These are phyloP conservation scores for Pedinophyceae sp. DNA, from an alignment of 139 green algal genomes.

Conservation along the genomic window DNA sequence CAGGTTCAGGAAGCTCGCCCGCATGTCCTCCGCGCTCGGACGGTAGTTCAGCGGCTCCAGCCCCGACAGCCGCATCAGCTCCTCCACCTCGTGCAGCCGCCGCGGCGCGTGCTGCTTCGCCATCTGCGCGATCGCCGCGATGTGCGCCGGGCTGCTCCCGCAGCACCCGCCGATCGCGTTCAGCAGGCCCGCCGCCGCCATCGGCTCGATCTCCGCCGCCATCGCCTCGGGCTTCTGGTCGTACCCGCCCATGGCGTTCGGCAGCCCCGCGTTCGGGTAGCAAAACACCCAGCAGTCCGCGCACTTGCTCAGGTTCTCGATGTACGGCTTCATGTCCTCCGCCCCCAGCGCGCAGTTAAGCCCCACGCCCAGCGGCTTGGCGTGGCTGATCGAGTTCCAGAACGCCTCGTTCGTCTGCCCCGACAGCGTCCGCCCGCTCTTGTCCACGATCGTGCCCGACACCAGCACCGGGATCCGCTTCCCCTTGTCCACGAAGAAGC, in stretches of 20 bases:
- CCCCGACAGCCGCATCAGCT: slow-evolving; percentile 73
- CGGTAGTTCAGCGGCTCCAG: slow-evolving; percentile 89
- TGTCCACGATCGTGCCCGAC: slow-evolving; percentile 22
- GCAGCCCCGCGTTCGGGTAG: slow-evolving; percentile 95
- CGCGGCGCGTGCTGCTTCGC: slow-evolving; percentile 44
- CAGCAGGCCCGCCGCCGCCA: slow-evolving; percentile 71
- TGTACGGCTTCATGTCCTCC: slow-evolving; percentile 84
- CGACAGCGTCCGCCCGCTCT: slow-evolving; percentile 8
- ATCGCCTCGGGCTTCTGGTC: slow-evolving; percentile 89
- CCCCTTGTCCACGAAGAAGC: too few relatives aligned
- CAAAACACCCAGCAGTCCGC: slow-evolving; percentile 90
- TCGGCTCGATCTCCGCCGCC: slow-evolving; percentile 83
- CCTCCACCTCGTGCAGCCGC: slow-evolving; percentile 29
- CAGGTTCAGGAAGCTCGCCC: slow-evolving; percentile 85
- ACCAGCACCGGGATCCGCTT: slow-evolving; percentile 26
- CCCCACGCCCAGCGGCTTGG: slow-evolving; percentile 80
- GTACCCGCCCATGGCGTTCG: slow-evolving; percentile 97
- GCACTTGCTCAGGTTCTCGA: slow-evolving; percentile 71
- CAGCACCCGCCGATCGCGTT: slow-evolving; percentile 95
- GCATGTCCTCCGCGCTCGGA: slow-evolving; percentile 50
- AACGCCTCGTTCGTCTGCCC: slow-evolving; percentile 83
- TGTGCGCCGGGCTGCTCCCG: slow-evolving; percentile 79
- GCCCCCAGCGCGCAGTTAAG: slow-evolving; percentile 96
- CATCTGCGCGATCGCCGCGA: slow-evolving; percentile 58
- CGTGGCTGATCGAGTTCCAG: slow-evolving; percentile 84